Percentiles rank a stretch among this genome's conserved stretches.
These are phyloP conservation scores for Ceratobasidium theobromae DNA, from an alignment of 1,284 basidiomycete species.

Conservation along the genomic window DNA sequence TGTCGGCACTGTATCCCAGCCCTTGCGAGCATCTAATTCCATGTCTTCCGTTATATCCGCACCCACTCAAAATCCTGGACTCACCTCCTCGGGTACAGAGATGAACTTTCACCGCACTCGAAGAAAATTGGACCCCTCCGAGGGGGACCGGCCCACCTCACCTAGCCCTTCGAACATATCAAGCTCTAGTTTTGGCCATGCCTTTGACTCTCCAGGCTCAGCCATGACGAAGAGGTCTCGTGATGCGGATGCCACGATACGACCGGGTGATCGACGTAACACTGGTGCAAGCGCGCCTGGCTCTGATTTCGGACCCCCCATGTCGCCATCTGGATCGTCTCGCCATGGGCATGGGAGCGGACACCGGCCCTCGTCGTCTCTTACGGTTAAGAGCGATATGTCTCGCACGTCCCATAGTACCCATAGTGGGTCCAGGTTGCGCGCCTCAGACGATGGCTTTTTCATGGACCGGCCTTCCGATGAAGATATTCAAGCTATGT, in stretches of 20 bases:
- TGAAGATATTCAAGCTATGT: constrained; percentile 73
- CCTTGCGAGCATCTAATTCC: constrained; percentile 48
- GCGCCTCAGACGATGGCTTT: constrained; percentile 57
- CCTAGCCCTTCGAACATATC: constrained; percentile 16
- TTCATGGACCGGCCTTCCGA: constrained; percentile 69
- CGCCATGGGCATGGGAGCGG: constrained; percentile 7
- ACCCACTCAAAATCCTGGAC: constrained; percentile 73
- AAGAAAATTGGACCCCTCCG: constrained; percentile 8
- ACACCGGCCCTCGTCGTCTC: constrained; percentile 54
- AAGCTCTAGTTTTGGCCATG: constrained; percentile 13
- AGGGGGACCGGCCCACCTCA: constrained; percentile 22
- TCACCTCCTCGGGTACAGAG: constrained; percentile 67
- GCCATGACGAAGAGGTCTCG: constrained; percentile 24
- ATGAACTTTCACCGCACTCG: constrained; percentile 45
- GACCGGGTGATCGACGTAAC: constrained; percentile 11
- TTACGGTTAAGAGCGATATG: constrained; percentile 60
- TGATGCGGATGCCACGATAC: constrained; percentile 28
- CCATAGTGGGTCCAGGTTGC: constrained; percentile 48
- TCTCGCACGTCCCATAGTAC: constrained; percentile 62
- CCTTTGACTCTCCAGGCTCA: background rate
- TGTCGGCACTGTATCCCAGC: constrained; percentile 58
- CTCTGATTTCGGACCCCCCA: constrained; percentile 29
- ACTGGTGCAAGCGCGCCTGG: constrained; percentile 6
- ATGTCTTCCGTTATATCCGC: constrained; percentile 57
- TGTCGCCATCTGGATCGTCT: constrained; percentile 26